Conservation (phyloP, 164 flowering plant species). For the Berberis vulgaris region DNA sequence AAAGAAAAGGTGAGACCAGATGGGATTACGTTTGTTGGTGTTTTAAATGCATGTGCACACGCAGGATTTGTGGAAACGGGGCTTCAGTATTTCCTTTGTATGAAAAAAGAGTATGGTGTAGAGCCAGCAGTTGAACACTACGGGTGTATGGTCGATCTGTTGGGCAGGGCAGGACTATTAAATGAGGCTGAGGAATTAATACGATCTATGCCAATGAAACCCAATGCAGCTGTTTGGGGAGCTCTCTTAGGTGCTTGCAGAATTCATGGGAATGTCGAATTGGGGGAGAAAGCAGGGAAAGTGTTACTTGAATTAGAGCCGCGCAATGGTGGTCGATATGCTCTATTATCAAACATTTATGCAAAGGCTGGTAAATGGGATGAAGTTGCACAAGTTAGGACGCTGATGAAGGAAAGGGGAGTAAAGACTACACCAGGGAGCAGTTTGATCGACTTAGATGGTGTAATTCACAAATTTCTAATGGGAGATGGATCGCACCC, state of each 20-base stretch:
- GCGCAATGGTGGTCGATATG: slow-evolving; percentile 28
- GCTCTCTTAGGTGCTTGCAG: no score
- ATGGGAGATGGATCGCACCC: slow-evolving; percentile 30
- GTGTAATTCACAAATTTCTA: slow-evolving; percentile 24
- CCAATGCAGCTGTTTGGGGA: slow-evolving; percentile 19
- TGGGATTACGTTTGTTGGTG: slow-evolving; percentile 29
- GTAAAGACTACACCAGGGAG: slow-evolving; percentile 31
- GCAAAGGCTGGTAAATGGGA: slow-evolving; percentile 39
- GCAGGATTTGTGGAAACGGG: slow-evolving; percentile 36
- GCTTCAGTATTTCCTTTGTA: slow-evolving; percentile 15
- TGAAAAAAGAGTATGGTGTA: slow-evolving; percentile 20
- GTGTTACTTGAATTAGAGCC: slow-evolving; percentile 33
- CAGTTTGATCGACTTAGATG: slow-evolving; percentile 29
- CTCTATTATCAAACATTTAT: slow-evolving; percentile 30
- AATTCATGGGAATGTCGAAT: neutral
- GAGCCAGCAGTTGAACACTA: slow-evolving; percentile 32
- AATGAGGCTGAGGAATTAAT: slow-evolving; percentile 27
- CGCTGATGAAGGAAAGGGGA: slow-evolving; percentile 31
- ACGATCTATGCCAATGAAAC: slow-evolving; percentile 26
- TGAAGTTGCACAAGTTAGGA: slow-evolving; percentile 25
- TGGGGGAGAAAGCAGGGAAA: slow-evolving; percentile 31
- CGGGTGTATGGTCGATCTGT: slow-evolving; percentile 35
- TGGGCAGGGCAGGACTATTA: slow-evolving; percentile 36
- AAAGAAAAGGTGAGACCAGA: slow-evolving; percentile 19
- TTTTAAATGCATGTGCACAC: slow-evolving; percentile 37